These are phyloP conservation scores for Hamigera avellanea DNA, from an alignment of 495 filamentous ascomycete species.

Conservation along the genomic window DNA sequence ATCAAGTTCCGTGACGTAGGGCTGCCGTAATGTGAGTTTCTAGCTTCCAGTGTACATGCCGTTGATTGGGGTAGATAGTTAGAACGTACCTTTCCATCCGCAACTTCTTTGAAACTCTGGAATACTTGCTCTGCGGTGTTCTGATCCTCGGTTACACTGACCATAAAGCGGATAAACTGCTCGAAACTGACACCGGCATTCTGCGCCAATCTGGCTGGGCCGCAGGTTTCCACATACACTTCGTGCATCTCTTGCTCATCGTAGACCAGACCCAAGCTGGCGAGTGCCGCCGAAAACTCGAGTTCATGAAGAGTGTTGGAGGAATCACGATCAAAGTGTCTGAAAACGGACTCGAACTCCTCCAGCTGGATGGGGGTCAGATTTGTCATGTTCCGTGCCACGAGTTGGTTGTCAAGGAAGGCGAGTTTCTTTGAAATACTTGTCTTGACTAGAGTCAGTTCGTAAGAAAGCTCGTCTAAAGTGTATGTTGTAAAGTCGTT, in stretches of 20 bases:
- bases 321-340: slow-evolving; percentile 92
- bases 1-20: slow-evolving; percentile 96
- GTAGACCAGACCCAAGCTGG: slow-evolving; percentile 86
- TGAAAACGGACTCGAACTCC: slow-evolving; percentile 94
- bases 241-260: slow-evolving; percentile 95
- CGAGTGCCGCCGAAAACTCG: slow-evolving; percentile 89
- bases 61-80: background rate
- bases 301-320: slow-evolving; percentile 86
- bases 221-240: slow-evolving; percentile 73
- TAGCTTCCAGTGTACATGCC: background rate
- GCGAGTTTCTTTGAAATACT: slow-evolving; percentile 90
- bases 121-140: slow-evolving; percentile 97
- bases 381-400: slow-evolving; percentile 97
- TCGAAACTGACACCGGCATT: slow-evolving; percentile 76
- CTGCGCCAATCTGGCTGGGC: slow-evolving; percentile 21
- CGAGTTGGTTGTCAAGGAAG: slow-evolving; percentile 95
- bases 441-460: slow-evolving; percentile 78
- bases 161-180: slow-evolving; percentile 99
- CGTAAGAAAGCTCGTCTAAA: slow-evolving; percentile 90
- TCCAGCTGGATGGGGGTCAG: slow-evolving; percentile 95
- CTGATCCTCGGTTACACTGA: slow-evolving; percentile 95
- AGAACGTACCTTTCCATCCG: slow-evolving; percentile 73
- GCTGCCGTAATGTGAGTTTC: slow-evolving; percentile 29
- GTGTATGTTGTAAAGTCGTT: slow-evolving; percentile 98
- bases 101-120: slow-evolving; percentile 92